A percentile compares a stretch with the other conserved stretches of the same genome.
These are phyloP conservation scores for Pichia paraexigua DNA, from an alignment of 805 yeast species.

Conservation along the genomic window DNA sequence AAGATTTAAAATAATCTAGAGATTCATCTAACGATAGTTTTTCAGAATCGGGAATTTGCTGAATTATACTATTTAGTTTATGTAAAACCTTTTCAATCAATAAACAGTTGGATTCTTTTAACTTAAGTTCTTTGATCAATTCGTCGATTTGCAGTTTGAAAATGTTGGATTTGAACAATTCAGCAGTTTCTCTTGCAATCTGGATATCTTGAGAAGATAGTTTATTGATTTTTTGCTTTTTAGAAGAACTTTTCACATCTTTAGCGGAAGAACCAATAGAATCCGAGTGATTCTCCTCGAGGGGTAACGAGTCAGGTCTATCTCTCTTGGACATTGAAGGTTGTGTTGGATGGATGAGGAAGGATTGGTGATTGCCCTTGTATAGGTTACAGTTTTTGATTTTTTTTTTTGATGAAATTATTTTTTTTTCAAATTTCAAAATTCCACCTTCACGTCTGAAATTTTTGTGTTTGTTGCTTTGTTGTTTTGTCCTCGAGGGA, in stretches of 20 bases:
- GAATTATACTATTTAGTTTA: conserved; percentile 59
- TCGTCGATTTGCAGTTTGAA: conserved; percentile 95
- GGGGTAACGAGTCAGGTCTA: neutral
- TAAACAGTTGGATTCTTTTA: conserved; percentile 60
- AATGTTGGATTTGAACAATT: conserved; percentile 87
- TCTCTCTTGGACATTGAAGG: neutral
- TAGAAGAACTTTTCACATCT: neutral
- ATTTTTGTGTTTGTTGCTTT: too few relatives aligned
- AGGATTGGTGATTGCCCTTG: too few relatives aligned
- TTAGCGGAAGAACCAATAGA: too few relatives aligned
- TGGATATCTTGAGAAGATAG: conserved; percentile 78
- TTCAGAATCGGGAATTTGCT: conserved; percentile 50
- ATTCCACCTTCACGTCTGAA: too few relatives aligned
- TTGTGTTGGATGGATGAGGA: neutral
- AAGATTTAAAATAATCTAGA: conserved; percentile 40
- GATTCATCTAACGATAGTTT: conserved; percentile 51
- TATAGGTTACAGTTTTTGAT: neutral
- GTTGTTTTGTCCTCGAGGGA: too few relatives aligned
- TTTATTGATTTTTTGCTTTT: conserved; percentile 16
- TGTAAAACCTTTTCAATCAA: conserved; percentile 70
- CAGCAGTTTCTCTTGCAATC: conserved; percentile 88
- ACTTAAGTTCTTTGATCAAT: conserved; percentile 66
- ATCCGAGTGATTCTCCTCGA: neutral
- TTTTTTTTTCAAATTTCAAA: neutral
- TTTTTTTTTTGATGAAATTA: neutral